Conservation (phyloP, 495 filamentous ascomycete species). For the Annulohypoxylon maeteangense region DNA sequence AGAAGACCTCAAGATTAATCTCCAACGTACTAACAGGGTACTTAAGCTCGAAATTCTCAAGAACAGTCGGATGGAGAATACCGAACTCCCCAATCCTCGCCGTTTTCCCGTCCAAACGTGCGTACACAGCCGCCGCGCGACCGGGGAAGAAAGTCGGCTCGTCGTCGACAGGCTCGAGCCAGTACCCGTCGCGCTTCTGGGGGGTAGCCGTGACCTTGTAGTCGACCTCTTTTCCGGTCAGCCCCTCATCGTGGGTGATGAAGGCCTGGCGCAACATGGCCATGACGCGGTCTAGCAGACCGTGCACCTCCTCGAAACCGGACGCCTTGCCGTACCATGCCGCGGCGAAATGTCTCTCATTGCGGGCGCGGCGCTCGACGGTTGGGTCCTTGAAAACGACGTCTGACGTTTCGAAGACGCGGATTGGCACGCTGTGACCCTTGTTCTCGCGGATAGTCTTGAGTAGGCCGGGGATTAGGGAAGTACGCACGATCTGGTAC, state of each 20-base stretch:
- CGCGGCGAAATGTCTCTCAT: constrained; percentile 95
- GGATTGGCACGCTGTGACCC: constrained; percentile 86
- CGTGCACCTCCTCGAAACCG: constrained; percentile 96
- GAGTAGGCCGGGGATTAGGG: constrained; percentile 85
- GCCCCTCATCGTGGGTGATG: constrained; percentile 76
- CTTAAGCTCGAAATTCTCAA: constrained; percentile 92
- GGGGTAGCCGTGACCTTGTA: constrained; percentile 60
- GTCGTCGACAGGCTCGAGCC: constrained; percentile 85
- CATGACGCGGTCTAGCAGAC: constrained; percentile 90
- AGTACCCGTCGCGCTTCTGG: constrained; percentile 74
- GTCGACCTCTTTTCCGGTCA: constrained; percentile 61
- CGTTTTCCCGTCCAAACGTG: constrained; percentile 75
- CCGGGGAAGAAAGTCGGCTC: constrained; percentile 92
- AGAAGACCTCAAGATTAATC: constrained; percentile 93
- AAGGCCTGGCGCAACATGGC: constrained; percentile 89
- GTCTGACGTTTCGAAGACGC: constrained; percentile 93
- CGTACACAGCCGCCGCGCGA: constrained; percentile 83
- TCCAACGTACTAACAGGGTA: constrained; percentile 96
- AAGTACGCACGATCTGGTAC: constrained; percentile 96
- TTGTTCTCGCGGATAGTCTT: constrained; percentile 98
- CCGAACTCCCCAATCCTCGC: constrained; percentile 86
- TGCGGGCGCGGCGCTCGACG: constrained; percentile 83
- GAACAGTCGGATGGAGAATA: constrained; percentile 89
- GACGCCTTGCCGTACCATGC: constrained; percentile 94
- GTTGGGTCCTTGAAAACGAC: constrained; percentile 86